These are phyloP conservation scores for Colletotrichum horii DNA, from an alignment of 2,329 filamentous ascomycete genomes.

Conservation along the genomic window DNA sequence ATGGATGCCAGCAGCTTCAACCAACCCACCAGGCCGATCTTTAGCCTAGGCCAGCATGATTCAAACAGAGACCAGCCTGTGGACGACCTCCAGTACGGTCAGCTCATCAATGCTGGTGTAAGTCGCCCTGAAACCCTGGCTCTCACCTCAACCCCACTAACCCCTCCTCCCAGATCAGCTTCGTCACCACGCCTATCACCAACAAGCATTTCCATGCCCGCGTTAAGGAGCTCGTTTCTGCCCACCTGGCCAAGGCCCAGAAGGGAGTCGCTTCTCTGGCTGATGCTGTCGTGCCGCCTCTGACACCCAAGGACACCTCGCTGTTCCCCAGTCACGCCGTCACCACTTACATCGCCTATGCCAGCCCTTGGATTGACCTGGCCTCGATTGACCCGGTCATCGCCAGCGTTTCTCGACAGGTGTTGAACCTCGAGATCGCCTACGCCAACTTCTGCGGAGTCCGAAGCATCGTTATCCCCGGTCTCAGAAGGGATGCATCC, in stretches of 20 bases:
- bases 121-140: constrained; percentile 36
- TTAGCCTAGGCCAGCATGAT: constrained; percentile 79
- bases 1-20: constrained; percentile 17
- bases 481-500: constrained; percentile 70
- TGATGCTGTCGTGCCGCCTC: constrained; percentile 66
- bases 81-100: constrained; percentile 66
- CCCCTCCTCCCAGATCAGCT: constrained; percentile 68
- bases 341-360: constrained; percentile 76
- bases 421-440: constrained; percentile 87
- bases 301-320: constrained; percentile 81
- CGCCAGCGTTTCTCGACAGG: constrained; percentile 85
- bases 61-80: constrained; percentile 65
- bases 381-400: constrained; percentile 83
- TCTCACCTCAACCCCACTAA: constrained; percentile 6
- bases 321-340: constrained; percentile 72
- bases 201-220: constrained; percentile 74
- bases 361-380: constrained; percentile 93
- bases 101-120: constrained; percentile 73
- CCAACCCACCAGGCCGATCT: constrained; percentile 42
- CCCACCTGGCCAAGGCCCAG: constrained; percentile 56
- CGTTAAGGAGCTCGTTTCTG: constrained; percentile 66
- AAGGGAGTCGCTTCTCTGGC: constrained; percentile 46
- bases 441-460: constrained; percentile 97
- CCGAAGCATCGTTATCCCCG: constrained; percentile 80
- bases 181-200: constrained; percentile 80